These are phyloP conservation scores for Gregarina niphandrodes DNA, from an alignment of 169 alveolate genomes.

Conservation along the genomic window DNA sequence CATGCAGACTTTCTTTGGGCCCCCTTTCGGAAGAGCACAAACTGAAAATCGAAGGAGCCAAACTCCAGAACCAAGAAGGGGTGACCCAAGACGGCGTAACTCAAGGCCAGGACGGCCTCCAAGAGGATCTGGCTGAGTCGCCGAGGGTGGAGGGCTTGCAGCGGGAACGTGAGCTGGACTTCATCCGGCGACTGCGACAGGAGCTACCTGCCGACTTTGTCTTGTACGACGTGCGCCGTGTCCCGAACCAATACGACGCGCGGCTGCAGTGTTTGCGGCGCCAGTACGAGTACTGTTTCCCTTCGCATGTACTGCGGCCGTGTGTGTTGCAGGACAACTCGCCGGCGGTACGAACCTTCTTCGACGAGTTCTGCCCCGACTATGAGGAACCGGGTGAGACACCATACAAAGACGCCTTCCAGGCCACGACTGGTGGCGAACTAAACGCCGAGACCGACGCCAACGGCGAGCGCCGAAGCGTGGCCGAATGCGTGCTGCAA, in stretches of 20 bases:
- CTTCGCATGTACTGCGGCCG: conserved; percentile 6
- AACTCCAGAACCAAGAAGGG: too few relatives aligned
- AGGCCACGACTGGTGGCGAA: too few relatives aligned
- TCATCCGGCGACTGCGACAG: not conserved
- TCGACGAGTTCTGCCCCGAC: too few relatives aligned
- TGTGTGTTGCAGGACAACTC: conserved; percentile 1
- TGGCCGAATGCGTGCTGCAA: too few relatives aligned
- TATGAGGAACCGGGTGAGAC: too few relatives aligned
- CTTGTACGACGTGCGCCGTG: conserved; percentile 2
- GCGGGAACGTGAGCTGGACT: not conserved
- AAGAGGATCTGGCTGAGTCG: conserved; percentile 1
- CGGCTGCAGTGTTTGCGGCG: conserved; percentile 11
- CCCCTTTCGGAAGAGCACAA: not conserved
- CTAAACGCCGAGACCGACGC: too few relatives aligned
- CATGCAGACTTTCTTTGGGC: conserved; percentile 18
- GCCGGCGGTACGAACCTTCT: conserved; percentile 2
- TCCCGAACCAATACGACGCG: conserved; percentile 9
- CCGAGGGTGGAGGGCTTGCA: conserved; percentile 1
- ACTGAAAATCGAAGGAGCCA: not conserved
- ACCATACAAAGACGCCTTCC: too few relatives aligned
- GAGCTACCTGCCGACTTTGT: conserved; percentile 3
- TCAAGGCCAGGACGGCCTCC: not conserved
- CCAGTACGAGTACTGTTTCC: conserved; percentile 2
- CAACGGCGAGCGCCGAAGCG: too few relatives aligned
- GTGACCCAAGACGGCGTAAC: too few relatives aligned